Evolutionary conservation across 1,284 basidiomycete genomes (phyloP).

Genomic region (Paramarasmius palmivorus): DNA sequence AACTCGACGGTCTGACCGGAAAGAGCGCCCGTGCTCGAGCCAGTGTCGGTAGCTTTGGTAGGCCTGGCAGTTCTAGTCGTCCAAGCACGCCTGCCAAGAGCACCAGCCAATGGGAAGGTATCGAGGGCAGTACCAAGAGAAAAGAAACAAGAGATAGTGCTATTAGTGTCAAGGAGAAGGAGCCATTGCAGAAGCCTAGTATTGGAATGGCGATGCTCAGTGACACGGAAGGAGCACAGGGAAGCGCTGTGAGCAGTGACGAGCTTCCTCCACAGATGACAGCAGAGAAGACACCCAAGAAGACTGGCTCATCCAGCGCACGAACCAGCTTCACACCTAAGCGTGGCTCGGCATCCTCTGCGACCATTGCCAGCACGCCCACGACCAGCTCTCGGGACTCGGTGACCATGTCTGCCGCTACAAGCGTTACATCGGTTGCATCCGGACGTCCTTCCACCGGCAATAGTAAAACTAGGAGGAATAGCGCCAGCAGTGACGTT

Average conservation of each 20-base stretch:
- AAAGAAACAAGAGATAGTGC: conserved; percentile 43
- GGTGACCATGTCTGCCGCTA: conserved; percentile 71
- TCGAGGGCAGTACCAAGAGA: conserved; percentile 53
- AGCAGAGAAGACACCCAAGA: conserved; percentile 67
- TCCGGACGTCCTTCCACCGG: conserved; percentile 65
- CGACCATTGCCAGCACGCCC: conserved; percentile 78
- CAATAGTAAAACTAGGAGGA: conserved; percentile 58
- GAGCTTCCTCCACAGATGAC: conserved; percentile 35
- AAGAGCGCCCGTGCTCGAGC: conserved; percentile 70
- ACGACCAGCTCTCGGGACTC: conserved; percentile 80
- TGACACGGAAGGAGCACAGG: conserved; percentile 32
- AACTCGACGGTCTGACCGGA: conserved; percentile 86
- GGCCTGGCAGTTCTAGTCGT: conserved; percentile 65
- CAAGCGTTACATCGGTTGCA: conserved; percentile 71
- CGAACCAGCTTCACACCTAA: conserved; percentile 78
- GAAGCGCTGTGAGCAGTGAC: conserved; percentile 50
- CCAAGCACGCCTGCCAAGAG: conserved; percentile 72
- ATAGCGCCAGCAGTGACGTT: conserved; percentile 85
- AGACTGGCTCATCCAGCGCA: conserved; percentile 49
- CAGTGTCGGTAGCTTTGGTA: conserved; percentile 65
- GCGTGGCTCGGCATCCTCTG: conserved; percentile 86
- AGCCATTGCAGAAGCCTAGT: conserved; percentile 31
- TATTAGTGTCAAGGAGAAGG: conserved; percentile 40
- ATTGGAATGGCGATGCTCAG: conserved; percentile 35
- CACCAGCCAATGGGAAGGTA: conserved; percentile 66